Base-by-base conservation (phyloP, 2,329 filamentous ascomycete genomes). In the Drechmeria coniospora region DNA sequence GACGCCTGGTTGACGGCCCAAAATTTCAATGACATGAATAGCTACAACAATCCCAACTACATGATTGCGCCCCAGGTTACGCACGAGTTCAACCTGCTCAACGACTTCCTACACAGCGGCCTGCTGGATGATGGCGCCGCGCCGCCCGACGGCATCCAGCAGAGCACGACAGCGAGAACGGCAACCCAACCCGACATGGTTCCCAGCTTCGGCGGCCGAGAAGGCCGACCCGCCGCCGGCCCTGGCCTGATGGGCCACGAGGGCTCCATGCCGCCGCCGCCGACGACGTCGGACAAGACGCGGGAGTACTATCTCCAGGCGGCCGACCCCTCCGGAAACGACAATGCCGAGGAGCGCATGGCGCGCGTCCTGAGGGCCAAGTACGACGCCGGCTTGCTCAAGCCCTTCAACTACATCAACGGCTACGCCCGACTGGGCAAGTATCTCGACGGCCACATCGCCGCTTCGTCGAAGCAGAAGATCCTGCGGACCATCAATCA, bases 401-500 rank as follows among this genome's bases (percentile, higher is more conserved):
- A 86, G 47, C 90, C 90, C 2, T 98, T 98, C 65, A 95, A 95
- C 57, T 98, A 98, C 52, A 82, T 95, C 42, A 92, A 92, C 46
- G 90, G 90, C 9, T 98, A 98, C 51, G 79, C 83, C 8, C 72
- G 84, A 18, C 61, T 98, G 26, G 82, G 84, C 36, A 74, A 78
- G 36, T 98, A 94, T 51, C 86, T 98, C 65, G 84, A 94, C 45
- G 73, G 75, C 33, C 77, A 95, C 47, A 78, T 95, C 49, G 74
- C 81, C 29, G 70, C 79, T 15, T 62, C 70, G 11, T 90, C 81
- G 13, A 84, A 90, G 36, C 79, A 92, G 43, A 90, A 92, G 57
- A 94, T 98, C 36, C 59, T 93, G 24, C 74, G 83, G 34, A 87
- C 93, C 46, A 68, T 98, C 23, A 82, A 93, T 52, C 77, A 81